These are phyloP conservation scores for Xerocomus minutiporus DNA, from an alignment of 1,284 basidiomycete genomes.

Conservation along the genomic window DNA sequence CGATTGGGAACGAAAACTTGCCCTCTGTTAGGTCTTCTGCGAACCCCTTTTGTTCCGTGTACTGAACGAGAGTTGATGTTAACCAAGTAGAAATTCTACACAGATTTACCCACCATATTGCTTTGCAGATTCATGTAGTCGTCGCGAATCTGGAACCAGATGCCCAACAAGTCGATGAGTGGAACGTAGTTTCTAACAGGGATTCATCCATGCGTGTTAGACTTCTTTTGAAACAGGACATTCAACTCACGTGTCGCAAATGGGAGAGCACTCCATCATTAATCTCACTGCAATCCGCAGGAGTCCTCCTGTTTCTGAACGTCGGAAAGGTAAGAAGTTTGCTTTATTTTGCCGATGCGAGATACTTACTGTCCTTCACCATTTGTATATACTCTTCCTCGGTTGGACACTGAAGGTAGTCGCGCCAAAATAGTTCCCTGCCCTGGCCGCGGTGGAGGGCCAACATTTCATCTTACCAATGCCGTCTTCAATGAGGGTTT, in stretches of 20 bases:
- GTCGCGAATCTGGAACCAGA: constrained; percentile 95
- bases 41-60: constrained; percentile 88
- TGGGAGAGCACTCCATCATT: constrained; percentile 83
- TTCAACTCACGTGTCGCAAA: constrained; percentile 50
- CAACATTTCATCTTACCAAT: constrained; percentile 60
- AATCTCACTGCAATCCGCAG: constrained; percentile 90
- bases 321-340: not conserved
- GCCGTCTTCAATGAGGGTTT: not conserved
- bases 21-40: constrained; percentile 94
- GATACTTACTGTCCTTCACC: constrained; percentile 72
- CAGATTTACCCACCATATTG: constrained; percentile 49
- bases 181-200: constrained; percentile 77
- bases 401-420: constrained; percentile 73
- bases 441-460: constrained; percentile 81
- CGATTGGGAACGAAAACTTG: constrained; percentile 93
- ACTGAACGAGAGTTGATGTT: constrained; percentile 42
- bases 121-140: constrained; percentile 96
- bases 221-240: not conserved
- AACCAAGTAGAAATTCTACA: not conserved
- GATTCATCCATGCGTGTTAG: not conserved
- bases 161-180: constrained; percentile 87
- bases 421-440: constrained; percentile 76
- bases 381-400: constrained; percentile 81
- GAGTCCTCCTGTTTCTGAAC: constrained; percentile 88
- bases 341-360: not conserved